Percentiles rank a stretch among this genome's conserved stretches.
These are phyloP conservation scores for Colletotrichum theobromicola DNA, from an alignment of 2,329 filamentous ascomycete genomes.

Conservation along the genomic window DNA sequence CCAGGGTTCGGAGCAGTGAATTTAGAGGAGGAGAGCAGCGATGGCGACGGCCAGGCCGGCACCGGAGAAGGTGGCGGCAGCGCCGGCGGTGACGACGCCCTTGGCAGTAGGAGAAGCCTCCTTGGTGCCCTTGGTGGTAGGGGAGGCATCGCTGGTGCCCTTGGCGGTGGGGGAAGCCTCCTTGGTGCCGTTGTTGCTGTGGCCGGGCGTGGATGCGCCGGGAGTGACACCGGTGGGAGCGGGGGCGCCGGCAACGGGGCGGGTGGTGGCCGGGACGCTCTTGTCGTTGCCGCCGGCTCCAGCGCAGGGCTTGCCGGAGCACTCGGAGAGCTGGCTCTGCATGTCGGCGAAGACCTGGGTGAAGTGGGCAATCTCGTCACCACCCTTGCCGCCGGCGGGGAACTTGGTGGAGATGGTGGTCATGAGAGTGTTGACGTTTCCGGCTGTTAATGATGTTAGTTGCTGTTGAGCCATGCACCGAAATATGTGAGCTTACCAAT, in stretches of 20 bases:
- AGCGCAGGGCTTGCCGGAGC: not conserved
- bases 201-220: not conserved
- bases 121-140: not conserved
- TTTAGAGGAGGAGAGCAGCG: conserved; percentile 12
- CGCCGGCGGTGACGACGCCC: conserved; percentile 12
- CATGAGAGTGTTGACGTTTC: conserved; percentile 19
- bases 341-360: conserved; percentile 12
- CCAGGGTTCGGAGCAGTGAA: not conserved
- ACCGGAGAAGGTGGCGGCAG: conserved; percentile 7
- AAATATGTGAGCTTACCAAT: not conserved
- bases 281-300: not conserved
- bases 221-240: not conserved
- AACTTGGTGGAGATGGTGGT: conserved; percentile 20
- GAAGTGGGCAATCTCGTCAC: conserved; percentile 17
- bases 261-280: not conserved
- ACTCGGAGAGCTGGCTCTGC: conserved; percentile 1
- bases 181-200: not conserved
- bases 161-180: not conserved
- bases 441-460: not conserved
- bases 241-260: not conserved
- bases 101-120: not conserved
- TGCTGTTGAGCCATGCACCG: no score
- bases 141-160: not conserved
- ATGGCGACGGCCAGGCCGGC: conserved; percentile 1
- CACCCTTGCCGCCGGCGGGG: conserved; percentile 20